Conservation (phyloP, 345 rosid species). For the Odontarrhena argentea region DNA sequence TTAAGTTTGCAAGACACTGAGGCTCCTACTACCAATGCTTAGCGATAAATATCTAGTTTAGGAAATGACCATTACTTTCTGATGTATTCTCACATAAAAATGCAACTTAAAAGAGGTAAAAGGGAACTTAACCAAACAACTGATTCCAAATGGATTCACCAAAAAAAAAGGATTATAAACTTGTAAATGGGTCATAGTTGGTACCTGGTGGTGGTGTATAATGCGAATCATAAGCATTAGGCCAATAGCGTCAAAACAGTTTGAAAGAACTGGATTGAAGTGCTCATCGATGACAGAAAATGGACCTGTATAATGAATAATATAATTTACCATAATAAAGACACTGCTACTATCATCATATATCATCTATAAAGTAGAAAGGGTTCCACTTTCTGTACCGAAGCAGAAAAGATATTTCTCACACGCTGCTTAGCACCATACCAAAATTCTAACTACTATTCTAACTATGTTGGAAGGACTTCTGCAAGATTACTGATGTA, state of each 20-base stretch:
- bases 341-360: slow-evolving; percentile 19
- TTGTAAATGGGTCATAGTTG: slow-evolving; percentile 14
- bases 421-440: slow-evolving; percentile 16
- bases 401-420: slow-evolving; percentile 4
- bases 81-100: slow-evolving; percentile 6
- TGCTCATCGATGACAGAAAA: slow-evolving; percentile 95
- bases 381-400: background rate
- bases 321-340: slow-evolving; percentile 6
- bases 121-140: slow-evolving; percentile 8
- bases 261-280: slow-evolving; percentile 78
- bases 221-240: slow-evolving; percentile 97
- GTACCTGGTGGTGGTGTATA: slow-evolving; percentile 95
- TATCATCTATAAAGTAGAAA: slow-evolving; percentile 10
- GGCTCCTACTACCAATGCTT: slow-evolving; percentile 12
- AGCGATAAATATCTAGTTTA: slow-evolving; percentile 6
- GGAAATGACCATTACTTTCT: slow-evolving; percentile 10
- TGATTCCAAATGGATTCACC: slow-evolving; percentile 8
- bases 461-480: slow-evolving; percentile 20
- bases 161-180: background rate
- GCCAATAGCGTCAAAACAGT: slow-evolving; percentile 96
- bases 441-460: background rate
- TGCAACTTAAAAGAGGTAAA: slow-evolving; percentile 5
- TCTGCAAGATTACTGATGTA: slow-evolving; percentile 17
- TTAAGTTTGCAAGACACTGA: slow-evolving; percentile 9
- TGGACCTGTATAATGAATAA: slow-evolving; percentile 65